These are phyloP conservation scores for Sporothrix curviconia DNA, from an alignment of 2,329 filamentous ascomycete species.

Conservation along the genomic window DNA sequence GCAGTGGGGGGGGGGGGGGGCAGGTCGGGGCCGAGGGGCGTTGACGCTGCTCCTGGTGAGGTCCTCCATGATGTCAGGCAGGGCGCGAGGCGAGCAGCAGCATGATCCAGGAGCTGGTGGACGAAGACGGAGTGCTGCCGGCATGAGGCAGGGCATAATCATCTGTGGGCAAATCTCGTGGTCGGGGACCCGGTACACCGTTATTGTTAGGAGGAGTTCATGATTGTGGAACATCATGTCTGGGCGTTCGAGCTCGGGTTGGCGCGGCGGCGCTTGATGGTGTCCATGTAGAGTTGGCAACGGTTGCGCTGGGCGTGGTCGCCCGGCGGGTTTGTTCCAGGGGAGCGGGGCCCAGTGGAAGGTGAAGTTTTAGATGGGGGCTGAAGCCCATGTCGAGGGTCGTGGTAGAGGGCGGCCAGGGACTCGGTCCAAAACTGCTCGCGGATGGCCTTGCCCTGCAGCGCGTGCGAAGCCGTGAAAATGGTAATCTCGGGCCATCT, in stretches of 20 bases:
- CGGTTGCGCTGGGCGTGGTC: constrained; percentile 68
- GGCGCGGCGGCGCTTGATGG: constrained; percentile 58
- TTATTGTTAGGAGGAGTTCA: constrained; percentile 72
- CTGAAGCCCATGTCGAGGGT: constrained; percentile 74
- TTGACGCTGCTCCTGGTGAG: constrained; percentile 71
- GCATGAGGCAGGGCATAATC: constrained; percentile 82
- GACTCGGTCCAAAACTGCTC: constrained; percentile 62
- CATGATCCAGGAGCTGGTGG: constrained; percentile 71
- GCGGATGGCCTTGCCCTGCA: constrained; percentile 72
- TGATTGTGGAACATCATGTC: constrained; percentile 79
- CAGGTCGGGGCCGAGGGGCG: constrained; percentile 65
- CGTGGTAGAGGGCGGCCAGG: constrained; percentile 71
- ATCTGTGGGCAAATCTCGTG: constrained; percentile 75
- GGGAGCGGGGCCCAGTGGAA: constrained; percentile 73
- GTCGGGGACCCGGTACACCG: constrained; percentile 60
- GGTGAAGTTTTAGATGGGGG: constrained; percentile 76
- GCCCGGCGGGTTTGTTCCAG: constrained; percentile 64
- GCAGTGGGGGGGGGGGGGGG: too few relatives aligned
- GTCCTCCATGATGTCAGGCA: constrained; percentile 61
- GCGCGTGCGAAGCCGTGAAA: constrained; percentile 69
- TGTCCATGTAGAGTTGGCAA: constrained; percentile 69
- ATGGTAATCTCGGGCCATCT: constrained; percentile 73
- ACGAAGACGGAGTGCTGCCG: constrained; percentile 75
- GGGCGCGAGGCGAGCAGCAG: constrained; percentile 65
- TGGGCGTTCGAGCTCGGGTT: constrained; percentile 39